Base-by-base conservation (phyloP, 176 grass and related monocot genomes). In the Rhynchospora pubera region DNA sequence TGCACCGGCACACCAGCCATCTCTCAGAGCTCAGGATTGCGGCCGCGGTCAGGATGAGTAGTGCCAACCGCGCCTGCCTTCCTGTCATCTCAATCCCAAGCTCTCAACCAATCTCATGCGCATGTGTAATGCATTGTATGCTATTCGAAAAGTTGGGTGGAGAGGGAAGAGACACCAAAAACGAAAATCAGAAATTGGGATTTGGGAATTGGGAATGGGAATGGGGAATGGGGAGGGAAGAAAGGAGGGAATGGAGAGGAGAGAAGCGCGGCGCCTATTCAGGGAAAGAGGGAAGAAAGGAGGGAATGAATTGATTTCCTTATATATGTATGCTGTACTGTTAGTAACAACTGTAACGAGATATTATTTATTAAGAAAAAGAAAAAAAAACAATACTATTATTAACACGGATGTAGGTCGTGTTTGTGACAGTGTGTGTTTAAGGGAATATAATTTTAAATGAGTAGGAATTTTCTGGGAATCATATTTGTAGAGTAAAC, bases 1-100 rank as follows among this genome's bases (percentile, higher is more conserved):
- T 16, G 69, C 84, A 77, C 22, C 43, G 15, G n/a, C 57, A 22
- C 5, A 85, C 61, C 48, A 44, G 84, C 60, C 58, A 79, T 79
- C 74, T 50, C 16, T 3, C 6, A 1, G 11, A 74, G 60, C 43
- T 79, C 61, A 85, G 44, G 77, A 85, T 47, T 26, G 62, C 59
- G 7, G 19, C 72, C 43, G 18, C 75, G 3, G 19, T 44, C 45
- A 79, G 58, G 9, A 78, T 1, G 18, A 52, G 21, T 5, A 78
- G 6, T 61, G 69, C 18, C 22, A 48, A 28, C 34, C 16, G 30
- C 7, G 5, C 44, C 79, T 51, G 48, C 72, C 24, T 32, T 77
- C 24, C 13, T 3, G 28, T 77, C 72, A 73, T 73, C 69, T 50
- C 43, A 46, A 68, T 46, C 69, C 22, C 44, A 39, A 39, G 1